Evolutionary conservation across 768 basidiomycete genomes (phyloP).

Genomic region (Strobilomyces dryophilus): DNA sequence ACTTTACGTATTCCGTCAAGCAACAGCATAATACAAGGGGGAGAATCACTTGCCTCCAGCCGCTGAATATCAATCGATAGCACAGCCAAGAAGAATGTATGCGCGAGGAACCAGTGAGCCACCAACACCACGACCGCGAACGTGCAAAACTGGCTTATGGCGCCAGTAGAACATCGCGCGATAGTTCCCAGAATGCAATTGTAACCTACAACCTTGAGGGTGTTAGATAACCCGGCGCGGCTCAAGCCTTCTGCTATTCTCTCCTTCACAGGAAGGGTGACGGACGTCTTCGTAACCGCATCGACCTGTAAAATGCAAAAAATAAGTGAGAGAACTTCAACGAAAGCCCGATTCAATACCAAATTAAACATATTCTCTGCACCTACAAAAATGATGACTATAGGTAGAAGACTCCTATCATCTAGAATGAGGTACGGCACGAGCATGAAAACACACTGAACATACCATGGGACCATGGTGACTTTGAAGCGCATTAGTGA

Average conservation of each 20-base stretch:
- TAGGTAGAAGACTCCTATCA: slow-evolving; percentile 79
- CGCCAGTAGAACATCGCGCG: slow-evolving; percentile 68
- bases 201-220: slow-evolving; percentile 87
- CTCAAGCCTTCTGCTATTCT: slow-evolving; percentile 90
- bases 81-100: slow-evolving; percentile 93
- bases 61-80: slow-evolving; percentile 95
- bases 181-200: slow-evolving; percentile 75
- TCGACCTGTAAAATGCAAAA: slow-evolving; percentile 56
- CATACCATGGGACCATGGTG: slow-evolving; percentile 86
- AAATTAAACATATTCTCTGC: slow-evolving; percentile 97
- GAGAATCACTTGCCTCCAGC: slow-evolving; percentile 56
- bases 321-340: slow-evolving; percentile 22
- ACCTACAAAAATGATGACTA: slow-evolving; percentile 92
- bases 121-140: slow-evolving; percentile 94
- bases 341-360: slow-evolving; percentile 41
- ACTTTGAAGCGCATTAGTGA: slow-evolving; percentile 85
- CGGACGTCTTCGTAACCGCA: slow-evolving; percentile 77
- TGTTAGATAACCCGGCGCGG: slow-evolving; percentile 85
- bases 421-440: slow-evolving; percentile 6
- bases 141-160: slow-evolving; percentile 87
- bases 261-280: slow-evolving; percentile 86
- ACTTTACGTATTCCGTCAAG: slow-evolving; percentile 37
- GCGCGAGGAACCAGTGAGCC: slow-evolving; percentile 95
- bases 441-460: slow-evolving; percentile 9
- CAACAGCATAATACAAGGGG: not conserved